Evolutionary conservation across 1,284 basidiomycete genomes (phyloP).

Genomic region (Porodaedalea pini): DNA sequence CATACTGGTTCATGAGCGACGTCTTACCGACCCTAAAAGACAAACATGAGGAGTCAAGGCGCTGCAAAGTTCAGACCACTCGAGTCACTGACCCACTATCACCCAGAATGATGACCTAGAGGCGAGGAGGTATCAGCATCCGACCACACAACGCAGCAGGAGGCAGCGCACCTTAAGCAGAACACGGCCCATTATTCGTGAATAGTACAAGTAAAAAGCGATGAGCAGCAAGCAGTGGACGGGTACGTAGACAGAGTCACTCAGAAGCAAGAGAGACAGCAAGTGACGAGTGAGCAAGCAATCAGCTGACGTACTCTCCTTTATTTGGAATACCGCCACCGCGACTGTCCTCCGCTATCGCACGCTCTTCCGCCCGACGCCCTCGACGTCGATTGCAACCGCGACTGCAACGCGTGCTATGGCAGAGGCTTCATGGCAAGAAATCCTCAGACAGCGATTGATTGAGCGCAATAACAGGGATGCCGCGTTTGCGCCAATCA

Average conservation of each 20-base stretch:
- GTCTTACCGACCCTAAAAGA: constrained; percentile 92
- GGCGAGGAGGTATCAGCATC: constrained; percentile 1
- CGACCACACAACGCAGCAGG: not conserved
- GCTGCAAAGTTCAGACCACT: not conserved
- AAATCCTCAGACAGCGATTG: constrained; percentile 70
- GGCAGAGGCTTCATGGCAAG: constrained; percentile 81
- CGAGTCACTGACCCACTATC: constrained; percentile 82
- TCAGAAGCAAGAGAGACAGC: not conserved
- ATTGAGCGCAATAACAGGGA: constrained; percentile 74
- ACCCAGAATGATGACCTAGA: constrained; percentile 94
- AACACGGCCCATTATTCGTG: constrained; percentile 71
- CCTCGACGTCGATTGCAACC: constrained; percentile 6
- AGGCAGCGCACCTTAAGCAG: constrained; percentile 77
- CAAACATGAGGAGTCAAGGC: constrained; percentile 13
- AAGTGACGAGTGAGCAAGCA: not conserved
- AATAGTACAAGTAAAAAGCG: constrained; percentile 19
- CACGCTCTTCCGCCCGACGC: not conserved
- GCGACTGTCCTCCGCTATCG: constrained; percentile 1
- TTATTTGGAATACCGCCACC: not conserved
- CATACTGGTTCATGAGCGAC: constrained; percentile 99
- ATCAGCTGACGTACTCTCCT: constrained; percentile 15
- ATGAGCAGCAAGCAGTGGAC: constrained; percentile 15
- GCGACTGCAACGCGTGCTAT: constrained; percentile 35
- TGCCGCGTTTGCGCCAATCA: constrained; percentile 75
- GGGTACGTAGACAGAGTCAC: constrained; percentile 10